A percentile compares a stretch with the other conserved stretches of the same genome.
These are phyloP conservation scores for Termitomyces sp. DNA, from an alignment of 768 basidiomycete species.

Conservation along the genomic window DNA sequence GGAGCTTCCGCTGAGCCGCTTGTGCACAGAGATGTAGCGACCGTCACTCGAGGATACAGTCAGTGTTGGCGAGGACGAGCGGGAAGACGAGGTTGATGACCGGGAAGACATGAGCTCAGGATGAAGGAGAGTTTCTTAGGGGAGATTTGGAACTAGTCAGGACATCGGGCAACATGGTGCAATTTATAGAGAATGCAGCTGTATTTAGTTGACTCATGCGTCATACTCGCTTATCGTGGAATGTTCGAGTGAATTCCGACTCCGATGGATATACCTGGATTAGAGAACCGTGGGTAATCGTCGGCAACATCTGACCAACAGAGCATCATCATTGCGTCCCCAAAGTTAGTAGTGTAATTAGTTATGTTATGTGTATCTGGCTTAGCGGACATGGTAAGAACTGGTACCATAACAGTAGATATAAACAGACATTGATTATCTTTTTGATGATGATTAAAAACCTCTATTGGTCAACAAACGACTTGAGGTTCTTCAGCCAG, in stretches of 20 bases:
- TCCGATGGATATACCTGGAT: constrained; percentile 6
- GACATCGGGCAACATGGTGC: neutral
- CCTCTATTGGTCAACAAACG: constrained; percentile 66
- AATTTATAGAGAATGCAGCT: constrained; percentile 9
- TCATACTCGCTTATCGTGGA: constrained; percentile 1
- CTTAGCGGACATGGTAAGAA: constrained; percentile 5
- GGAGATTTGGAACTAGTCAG: neutral
- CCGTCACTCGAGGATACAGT: constrained; percentile 13
- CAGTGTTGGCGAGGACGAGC: constrained; percentile 19
- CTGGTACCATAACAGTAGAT: constrained; percentile 7
- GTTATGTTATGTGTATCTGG: constrained; percentile 3
- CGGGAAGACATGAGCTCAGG: constrained; percentile 21
- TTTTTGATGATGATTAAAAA: constrained; percentile 10
- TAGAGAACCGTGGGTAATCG: constrained; percentile 8
- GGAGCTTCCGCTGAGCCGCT: constrained; percentile 24
- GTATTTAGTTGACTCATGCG: constrained; percentile 2
- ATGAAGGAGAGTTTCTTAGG: neutral
- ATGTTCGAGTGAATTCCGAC: constrained; percentile 16
- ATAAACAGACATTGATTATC: constrained; percentile 9
- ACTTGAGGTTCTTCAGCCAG: constrained; percentile 83
- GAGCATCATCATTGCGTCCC: neutral
- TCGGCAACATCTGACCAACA: constrained; percentile 4
- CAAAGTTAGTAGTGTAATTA: neutral
- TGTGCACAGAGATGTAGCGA: constrained; percentile 41
- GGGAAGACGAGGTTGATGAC: constrained; percentile 17